Evolutionary conservation across 2,329 filamentous ascomycete species (phyloP), one percentile per base, ranked within the genome.

Genomic region (Cyphellophora europaea): DNA sequence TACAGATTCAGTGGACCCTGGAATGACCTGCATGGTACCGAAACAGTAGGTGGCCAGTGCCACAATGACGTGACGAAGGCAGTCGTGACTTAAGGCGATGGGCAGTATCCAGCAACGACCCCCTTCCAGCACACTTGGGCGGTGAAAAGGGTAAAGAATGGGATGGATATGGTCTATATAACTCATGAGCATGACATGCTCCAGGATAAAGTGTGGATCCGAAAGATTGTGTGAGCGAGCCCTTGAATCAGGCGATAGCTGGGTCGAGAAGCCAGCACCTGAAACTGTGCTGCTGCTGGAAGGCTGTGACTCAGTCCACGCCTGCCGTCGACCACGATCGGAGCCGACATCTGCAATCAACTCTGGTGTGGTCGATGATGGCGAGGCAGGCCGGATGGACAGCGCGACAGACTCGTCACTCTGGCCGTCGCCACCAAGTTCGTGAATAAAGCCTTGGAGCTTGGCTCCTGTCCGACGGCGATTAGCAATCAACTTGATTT

Each of bases 141-240:
- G 65, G 53, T 79, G 79, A 50, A 77, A 73, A 2, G 77, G 77
- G 48, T 74, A 79, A 1, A 79, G 55, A 44, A 77, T 72, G 2
- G 76, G 74, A 41, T 79, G 69, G 13, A 78, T 62, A 42, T 73
- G 68, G 51, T 80, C 75, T 30, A 79, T 60, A 49, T 77, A 79
- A 37, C 73, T 64, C 66, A 74, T 73, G 37, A 71, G 55, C 28
- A 69, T 63, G 48, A 50, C 31, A n/a, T 42, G 42, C 28, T 54
- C 47, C 8, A 25, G 21, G 8, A 25, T 25, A 25, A 25, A 25
- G 21, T 25, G 21, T n/a, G 21, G 21, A 25, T 25, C 21, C n/a
- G 21, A 8, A 25, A 28, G 35, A 37, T 27, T 33, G 31, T 30
- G 19, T 35, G 15, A 44, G 38, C 13, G 27, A 11, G 47, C 33